Evolutionary conservation across 352 stramenopile genomes (phyloP), one percentile per base, ranked within the genome.

Genomic region (Pythium insidiosum): DNA sequence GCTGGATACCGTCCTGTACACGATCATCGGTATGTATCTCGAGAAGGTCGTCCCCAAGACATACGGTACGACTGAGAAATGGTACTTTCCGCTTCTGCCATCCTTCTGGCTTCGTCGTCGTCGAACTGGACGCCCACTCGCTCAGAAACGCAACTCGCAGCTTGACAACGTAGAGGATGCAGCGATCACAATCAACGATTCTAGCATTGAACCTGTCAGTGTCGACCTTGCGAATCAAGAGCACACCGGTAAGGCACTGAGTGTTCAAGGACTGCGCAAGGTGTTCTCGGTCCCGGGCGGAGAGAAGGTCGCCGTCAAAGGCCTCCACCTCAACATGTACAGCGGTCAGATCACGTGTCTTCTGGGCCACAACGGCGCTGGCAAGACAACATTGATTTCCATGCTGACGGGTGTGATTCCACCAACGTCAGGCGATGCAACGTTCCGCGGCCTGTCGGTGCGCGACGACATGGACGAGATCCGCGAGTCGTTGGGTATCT

Each of bases 1-100:
- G 1, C 28, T 95, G 5, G 92, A 98, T 44, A 64, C 72, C 1
- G 33, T 96, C n/a, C 30, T 97, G 10, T 97, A 96, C 68, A 88
- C 73, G 16, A 15, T 96, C 2, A 50, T 97, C 1, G 90, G 76
- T 0, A 50, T 84, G 45, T 98, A 98, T 56, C 68, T 97, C 18
- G 85, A 96, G 28, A 70, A 83, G 43, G 82, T 96, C 9, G 63
- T 97, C 15, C 90, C 92, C 0, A 89, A 81, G 43, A 76, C 95
- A 50, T 96, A 91, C 49, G 91, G 90, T 9, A 87, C 82, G n/a
- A 54, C 61, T 0, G 56, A 84, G 35, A 94, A 92, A 13, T 97
- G 85, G 77, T 96, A 96, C 54, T 98, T 98, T 56, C 69, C 79
- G 0, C 30, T 96, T 10, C 83, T 73, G 1, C 68, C 66, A 4